A percentile compares a stretch with the other conserved stretches of the same genome.
Evolutionary conservation across 768 basidiomycete species (phyloP).

Genomic region (Collybiopsis confluens): DNA sequence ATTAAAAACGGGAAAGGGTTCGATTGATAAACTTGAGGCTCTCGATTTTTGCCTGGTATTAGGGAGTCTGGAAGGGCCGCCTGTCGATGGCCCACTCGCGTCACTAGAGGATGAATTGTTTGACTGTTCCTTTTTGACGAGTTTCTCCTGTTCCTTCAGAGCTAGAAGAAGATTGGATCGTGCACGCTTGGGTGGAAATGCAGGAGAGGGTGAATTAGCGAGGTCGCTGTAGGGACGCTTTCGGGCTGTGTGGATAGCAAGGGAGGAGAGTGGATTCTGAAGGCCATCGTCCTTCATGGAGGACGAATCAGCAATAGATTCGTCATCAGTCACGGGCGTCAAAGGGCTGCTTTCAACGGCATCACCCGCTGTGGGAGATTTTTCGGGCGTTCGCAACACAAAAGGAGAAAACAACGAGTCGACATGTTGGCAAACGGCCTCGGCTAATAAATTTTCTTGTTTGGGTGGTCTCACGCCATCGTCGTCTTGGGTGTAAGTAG

Average conservation of each 20-base stretch:
- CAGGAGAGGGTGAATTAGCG: background rate
- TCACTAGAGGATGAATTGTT: background rate
- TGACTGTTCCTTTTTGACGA: background rate
- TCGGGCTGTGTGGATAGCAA: background rate
- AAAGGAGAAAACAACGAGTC: slow-evolving; percentile 6
- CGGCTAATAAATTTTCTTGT: background rate
- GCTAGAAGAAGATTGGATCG: slow-evolving; percentile 2
- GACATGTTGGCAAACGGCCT: background rate
- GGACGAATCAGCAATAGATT: slow-evolving; percentile 5
- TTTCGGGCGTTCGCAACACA: slow-evolving; percentile 3
- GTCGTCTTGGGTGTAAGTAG: background rate
- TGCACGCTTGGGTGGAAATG: slow-evolving; percentile 2
- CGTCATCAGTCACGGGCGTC: slow-evolving; percentile 9
- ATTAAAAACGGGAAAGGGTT: background rate
- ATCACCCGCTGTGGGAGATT: slow-evolving; percentile 2
- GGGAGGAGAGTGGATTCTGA: background rate
- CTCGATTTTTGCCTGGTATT: background rate
- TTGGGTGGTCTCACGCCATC: background rate
- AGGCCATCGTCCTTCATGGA: background rate
- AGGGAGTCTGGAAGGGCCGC: background rate
- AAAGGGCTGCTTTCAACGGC: background rate
- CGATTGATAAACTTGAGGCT: background rate
- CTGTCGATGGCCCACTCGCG: background rate
- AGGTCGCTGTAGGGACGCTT: slow-evolving; percentile 1
- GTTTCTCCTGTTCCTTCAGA: background rate